Percentiles rank a stretch among this genome's conserved stretches.
Evolutionary conservation across 2,329 filamentous ascomycete species (phyloP).

Genomic region (Truncatella angustata): DNA sequence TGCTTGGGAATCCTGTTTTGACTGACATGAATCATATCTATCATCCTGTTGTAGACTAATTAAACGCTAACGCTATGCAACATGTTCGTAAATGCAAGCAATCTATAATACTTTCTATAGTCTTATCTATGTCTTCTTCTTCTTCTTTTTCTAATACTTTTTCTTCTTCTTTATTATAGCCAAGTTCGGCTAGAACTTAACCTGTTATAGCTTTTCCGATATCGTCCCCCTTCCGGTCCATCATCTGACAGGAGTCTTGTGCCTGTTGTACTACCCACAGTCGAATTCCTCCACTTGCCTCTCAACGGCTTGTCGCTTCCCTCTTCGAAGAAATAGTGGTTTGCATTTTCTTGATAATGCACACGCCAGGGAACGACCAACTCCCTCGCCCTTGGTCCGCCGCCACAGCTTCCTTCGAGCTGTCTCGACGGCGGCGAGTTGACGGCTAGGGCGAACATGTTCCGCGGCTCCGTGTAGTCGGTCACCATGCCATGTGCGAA

Average conservation of each 20-base stretch:
- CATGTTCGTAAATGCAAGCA: too few relatives aligned
- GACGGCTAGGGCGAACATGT: constrained; percentile 69
- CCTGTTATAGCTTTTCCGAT: constrained; percentile 23
- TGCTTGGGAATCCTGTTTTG: too few relatives aligned
- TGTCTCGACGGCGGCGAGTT: constrained; percentile 48
- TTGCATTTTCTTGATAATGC: constrained; percentile 33
- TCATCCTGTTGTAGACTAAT: too few relatives aligned
- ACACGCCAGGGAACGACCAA: constrained; percentile 42
- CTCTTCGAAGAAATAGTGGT: constrained; percentile 44
- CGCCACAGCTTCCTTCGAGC: constrained; percentile 37
- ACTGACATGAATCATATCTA: too few relatives aligned
- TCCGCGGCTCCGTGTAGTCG: constrained; percentile 76
- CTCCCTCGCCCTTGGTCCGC: constrained; percentile 32
- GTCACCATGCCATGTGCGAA: constrained; percentile 62
- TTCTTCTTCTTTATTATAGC: constrained; percentile 3
- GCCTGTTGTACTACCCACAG: constrained; percentile 6
- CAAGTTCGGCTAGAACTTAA: constrained; percentile 17
- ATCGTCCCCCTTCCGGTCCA: constrained; percentile 7
- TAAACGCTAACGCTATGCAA: constrained; percentile 6
- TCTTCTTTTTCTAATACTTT: too few relatives aligned
- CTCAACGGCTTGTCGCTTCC: constrained; percentile 25
- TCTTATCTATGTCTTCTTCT: too few relatives aligned
- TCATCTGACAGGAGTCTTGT: not conserved
- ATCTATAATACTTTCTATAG: too few relatives aligned
- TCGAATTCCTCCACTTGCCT: constrained; percentile 22